phyloP scores from a whole-genome alignment of 345 rosid genomes.

The Euphorbia pulcherrima region DNA sequence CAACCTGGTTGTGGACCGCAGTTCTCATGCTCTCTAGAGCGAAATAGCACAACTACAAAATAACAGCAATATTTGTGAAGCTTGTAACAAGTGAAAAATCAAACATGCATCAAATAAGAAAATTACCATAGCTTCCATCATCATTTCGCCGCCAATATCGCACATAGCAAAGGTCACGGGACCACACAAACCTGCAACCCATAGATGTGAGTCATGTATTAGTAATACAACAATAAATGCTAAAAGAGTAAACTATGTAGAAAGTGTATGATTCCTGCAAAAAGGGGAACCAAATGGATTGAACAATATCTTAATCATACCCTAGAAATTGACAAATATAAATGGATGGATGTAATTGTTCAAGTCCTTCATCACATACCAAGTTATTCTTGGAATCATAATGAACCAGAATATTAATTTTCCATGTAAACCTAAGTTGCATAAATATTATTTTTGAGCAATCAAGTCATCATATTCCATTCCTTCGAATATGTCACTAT shows the following conservation, averaged over 20 bases:
- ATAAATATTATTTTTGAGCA: neutral
- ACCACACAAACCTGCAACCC: conserved; percentile 85
- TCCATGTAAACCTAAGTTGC: neutral
- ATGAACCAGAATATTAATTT: neutral
- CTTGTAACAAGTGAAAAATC: conserved; percentile 14
- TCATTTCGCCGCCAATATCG: conserved; percentile 99
- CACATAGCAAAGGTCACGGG: conserved; percentile 98
- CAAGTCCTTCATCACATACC: neutral
- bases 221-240: neutral
- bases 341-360: neutral
- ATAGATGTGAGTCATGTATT: conserved; percentile 4
- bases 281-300: neutral
- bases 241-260: neutral
- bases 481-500: neutral
- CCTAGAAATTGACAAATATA: neutral
- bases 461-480: neutral
- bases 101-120: conserved; percentile 13
- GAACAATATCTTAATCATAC: neutral
- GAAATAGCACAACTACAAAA: conserved; percentile 86
- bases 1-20: conserved; percentile 89
- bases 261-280: neutral
- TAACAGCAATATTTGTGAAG: conserved; percentile 24
- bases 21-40: conserved; percentile 92
- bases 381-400: neutral
- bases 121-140: conserved; percentile 94